A percentile compares a stretch with the other conserved stretches of the same genome.
These are phyloP conservation scores for Puccinellia tenuiflora DNA, from an alignment of 176 grass and related monocot species.

Conservation along the genomic window DNA sequence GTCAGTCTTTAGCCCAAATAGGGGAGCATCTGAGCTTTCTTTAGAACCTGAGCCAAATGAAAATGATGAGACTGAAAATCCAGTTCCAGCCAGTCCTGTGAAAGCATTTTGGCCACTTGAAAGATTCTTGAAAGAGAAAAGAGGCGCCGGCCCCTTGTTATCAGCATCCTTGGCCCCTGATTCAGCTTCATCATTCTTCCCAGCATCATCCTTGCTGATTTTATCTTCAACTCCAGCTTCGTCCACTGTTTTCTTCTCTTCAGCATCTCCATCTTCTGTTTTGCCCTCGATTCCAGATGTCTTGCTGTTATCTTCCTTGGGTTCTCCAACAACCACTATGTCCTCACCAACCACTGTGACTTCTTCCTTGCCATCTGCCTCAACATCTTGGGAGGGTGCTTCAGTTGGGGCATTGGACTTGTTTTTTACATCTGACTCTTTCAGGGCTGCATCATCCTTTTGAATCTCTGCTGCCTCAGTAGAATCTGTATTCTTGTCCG, in stretches of 20 bases:
- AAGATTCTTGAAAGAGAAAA: slow-evolving; percentile 81
- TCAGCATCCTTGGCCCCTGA: slow-evolving; percentile 26
- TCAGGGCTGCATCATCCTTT: slow-evolving; percentile 20
- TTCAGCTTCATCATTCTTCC: slow-evolving; percentile 34
- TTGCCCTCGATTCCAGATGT: slow-evolving; percentile 28
- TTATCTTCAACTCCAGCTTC: slow-evolving; percentile 31
- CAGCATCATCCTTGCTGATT: slow-evolving; percentile 17
- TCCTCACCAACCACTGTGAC: slow-evolving; percentile 16
- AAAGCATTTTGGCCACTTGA: slow-evolving; percentile 99
- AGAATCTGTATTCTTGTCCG: slow-evolving; percentile 9
- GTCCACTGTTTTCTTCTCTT: slow-evolving; percentile 31
- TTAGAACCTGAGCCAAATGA: slow-evolving; percentile 59
- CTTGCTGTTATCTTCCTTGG: slow-evolving; percentile 26
- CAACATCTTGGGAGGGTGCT: neutral
- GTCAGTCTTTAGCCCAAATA: slow-evolving; percentile 45
- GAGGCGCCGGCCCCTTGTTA: slow-evolving; percentile 40
- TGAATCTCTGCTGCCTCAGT: neutral
- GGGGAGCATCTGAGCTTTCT: slow-evolving; percentile 39
- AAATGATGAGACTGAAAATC: slow-evolving; percentile 76
- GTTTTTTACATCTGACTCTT: neutral
- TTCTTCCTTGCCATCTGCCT: slow-evolving; percentile 33
- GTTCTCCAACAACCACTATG: slow-evolving; percentile 18
- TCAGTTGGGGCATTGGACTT: slow-evolving; percentile 12
- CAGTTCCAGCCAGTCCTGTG: slow-evolving; percentile 76
- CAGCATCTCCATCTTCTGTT: slow-evolving; percentile 24